A percentile compares a stretch with the other conserved stretches of the same genome.
Evolutionary conservation across 768 basidiomycete species (phyloP).

Genomic region (Suillus plorans): DNA sequence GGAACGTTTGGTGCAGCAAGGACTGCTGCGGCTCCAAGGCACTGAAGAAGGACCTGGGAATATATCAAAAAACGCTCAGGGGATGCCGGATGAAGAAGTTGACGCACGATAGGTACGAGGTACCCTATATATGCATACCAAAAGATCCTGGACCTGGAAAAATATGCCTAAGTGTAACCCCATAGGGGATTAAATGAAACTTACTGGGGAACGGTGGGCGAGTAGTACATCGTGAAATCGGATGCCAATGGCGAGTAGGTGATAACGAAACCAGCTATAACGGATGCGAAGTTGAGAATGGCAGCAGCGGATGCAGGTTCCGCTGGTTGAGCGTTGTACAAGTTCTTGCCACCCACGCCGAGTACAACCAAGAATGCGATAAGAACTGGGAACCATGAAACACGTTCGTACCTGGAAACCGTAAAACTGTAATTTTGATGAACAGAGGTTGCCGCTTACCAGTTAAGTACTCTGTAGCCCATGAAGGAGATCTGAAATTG

Average conservation of each 20-base stretch:
- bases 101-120: constrained; percentile 56
- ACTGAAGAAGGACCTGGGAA: constrained; percentile 39
- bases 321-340: constrained; percentile 45
- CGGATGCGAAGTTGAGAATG: constrained; percentile 66
- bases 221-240: constrained; percentile 76
- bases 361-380: constrained; percentile 69
- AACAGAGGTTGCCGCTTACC: constrained; percentile 31
- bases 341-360: constrained; percentile 72
- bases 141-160: constrained; percentile 56
- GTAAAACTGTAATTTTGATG: neutral
- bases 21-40: constrained; percentile 69
- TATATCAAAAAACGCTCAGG: neutral
- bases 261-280: constrained; percentile 71
- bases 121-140: constrained; percentile 66
- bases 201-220: constrained; percentile 57
- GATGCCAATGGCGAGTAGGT: constrained; percentile 61
- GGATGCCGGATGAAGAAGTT: constrained; percentile 24
- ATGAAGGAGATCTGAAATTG: constrained; percentile 58
- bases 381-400: constrained; percentile 78
- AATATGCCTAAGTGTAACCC: constrained; percentile 10
- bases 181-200: constrained; percentile 8
- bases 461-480: constrained; percentile 61
- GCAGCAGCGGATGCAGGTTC: constrained; percentile 53
- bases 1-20: constrained; percentile 55
- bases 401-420: constrained; percentile 61